Percentiles rank a stretch among this genome's conserved stretches.
These are phyloP conservation scores for Pseudozyma sp. DNA, from an alignment of 1,284 basidiomycete genomes.

Conservation along the genomic window DNA sequence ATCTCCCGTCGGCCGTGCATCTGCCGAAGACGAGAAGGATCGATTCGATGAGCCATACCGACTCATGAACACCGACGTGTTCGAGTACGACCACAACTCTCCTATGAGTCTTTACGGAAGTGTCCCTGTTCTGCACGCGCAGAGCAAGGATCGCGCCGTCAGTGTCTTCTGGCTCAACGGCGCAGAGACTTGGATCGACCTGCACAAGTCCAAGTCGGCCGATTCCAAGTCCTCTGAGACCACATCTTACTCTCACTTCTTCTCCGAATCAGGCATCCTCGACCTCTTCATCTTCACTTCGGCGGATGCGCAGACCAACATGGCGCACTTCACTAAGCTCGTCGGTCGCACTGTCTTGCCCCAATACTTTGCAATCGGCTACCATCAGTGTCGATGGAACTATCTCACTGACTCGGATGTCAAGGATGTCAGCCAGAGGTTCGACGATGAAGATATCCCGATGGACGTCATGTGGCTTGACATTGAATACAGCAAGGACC, in stretches of 20 bases:
- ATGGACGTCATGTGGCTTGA: conserved; percentile 99
- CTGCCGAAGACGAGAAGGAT: conserved; percentile 51
- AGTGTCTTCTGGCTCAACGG: conserved; percentile 90
- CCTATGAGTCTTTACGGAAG: conserved; percentile 80
- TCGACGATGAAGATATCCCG: conserved; percentile 93
- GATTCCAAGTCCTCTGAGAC: conserved; percentile 17
- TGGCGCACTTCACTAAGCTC: conserved; percentile 84
- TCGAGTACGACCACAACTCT: conserved; percentile 92
- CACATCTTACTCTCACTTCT: conserved; percentile 80
- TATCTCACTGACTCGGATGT: conserved; percentile 92
- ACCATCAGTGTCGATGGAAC: conserved; percentile 99
- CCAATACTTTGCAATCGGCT: conserved; percentile 88
- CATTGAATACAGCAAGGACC: conserved; percentile 88
- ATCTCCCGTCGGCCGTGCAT: conserved; percentile 36
- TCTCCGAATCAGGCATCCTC: conserved; percentile 94
- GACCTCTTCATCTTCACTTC: conserved; percentile 94
- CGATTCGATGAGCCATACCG: conserved; percentile 83
- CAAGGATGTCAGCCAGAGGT: conserved; percentile 83
- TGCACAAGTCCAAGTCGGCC: conserved; percentile 71
- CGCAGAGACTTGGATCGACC: conserved; percentile 96
- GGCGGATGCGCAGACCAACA: conserved; percentile 82
- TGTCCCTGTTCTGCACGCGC: conserved; percentile 93
- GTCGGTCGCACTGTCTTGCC: conserved; percentile 89
- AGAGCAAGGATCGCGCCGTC: conserved; percentile 79
- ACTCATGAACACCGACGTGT: conserved; percentile 95